Evolutionary conservation across 768 basidiomycete genomes (phyloP).

Genomic region (Cantharellus cinnabarinus): DNA sequence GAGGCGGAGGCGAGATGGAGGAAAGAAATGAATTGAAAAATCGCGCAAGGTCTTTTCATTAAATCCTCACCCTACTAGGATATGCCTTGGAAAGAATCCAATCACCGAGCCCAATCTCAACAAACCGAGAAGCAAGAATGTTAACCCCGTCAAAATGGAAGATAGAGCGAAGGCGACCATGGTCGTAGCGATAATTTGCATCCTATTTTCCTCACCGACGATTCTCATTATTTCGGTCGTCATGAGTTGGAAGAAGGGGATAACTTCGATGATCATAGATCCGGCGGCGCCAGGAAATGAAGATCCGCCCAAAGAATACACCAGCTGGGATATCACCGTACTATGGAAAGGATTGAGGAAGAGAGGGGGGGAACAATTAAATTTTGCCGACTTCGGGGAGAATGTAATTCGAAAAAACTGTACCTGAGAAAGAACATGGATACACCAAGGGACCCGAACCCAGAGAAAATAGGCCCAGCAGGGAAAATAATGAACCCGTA

Average conservation of each 20-base stretch:
- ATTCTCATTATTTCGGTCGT: slow-evolving; percentile 52
- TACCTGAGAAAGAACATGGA: slow-evolving; percentile 87
- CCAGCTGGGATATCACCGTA: slow-evolving; percentile 59
- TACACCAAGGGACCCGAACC: slow-evolving; percentile 73
- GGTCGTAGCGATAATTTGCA: slow-evolving; percentile 75
- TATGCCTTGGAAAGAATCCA: slow-evolving; percentile 92
- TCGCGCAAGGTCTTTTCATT: not conserved
- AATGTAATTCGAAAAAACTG: slow-evolving; percentile 12
- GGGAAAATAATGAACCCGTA: slow-evolving; percentile 98
- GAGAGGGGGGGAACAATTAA: not conserved
- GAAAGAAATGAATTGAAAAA: not conserved
- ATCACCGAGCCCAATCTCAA: slow-evolving; percentile 69
- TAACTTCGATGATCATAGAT: slow-evolving; percentile 98
- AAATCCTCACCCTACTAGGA: slow-evolving; percentile 64
- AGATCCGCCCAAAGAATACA: slow-evolving; percentile 72
- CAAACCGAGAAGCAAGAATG: slow-evolving; percentile 73
- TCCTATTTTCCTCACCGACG: slow-evolving; percentile 47
- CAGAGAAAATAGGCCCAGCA: slow-evolving; percentile 52
- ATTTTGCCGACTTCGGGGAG: not conserved
- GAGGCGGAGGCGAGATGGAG: not conserved
- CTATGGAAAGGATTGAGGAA: slow-evolving; percentile 17
- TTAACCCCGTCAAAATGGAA: slow-evolving; percentile 64
- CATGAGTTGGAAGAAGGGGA: slow-evolving; percentile 92
- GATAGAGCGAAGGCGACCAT: slow-evolving; percentile 75
- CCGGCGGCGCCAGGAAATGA: slow-evolving; percentile 80